phyloP scores from a whole-genome alignment of 148 eudicot species.

The Persicaria tinctoria region DNA sequence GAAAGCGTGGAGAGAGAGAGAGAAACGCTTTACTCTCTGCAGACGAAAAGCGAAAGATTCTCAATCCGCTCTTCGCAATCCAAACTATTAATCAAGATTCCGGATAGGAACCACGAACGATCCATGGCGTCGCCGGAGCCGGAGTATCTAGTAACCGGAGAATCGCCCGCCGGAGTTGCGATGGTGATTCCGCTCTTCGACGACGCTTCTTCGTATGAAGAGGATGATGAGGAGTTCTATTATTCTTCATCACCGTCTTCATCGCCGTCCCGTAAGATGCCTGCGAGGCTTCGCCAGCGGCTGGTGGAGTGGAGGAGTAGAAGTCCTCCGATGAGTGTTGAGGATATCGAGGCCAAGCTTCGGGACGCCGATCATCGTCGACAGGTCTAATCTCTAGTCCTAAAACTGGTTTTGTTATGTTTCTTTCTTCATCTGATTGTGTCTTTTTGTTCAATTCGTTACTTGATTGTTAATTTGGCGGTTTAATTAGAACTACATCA shows the following conservation, averaged over 20 bases:
- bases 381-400: background rate
- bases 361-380: conserved; percentile 16
- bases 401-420: background rate
- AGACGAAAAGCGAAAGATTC: conserved; percentile 15
- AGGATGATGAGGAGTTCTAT: conserved; percentile 5
- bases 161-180: conserved; percentile 8
- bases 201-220: background rate
- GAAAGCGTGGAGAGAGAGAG: conserved; percentile 6
- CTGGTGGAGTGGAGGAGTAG: conserved; percentile 9
- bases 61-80: background rate
- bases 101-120: background rate
- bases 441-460: background rate
- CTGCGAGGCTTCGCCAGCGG: conserved; percentile 6
- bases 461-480: conserved; percentile 7
- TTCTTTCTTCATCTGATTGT: background rate
- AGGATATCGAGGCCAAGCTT: conserved; percentile 10
- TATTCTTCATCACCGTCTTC: background rate
- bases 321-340: conserved; percentile 9
- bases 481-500: background rate
- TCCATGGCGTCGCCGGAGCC: conserved; percentile 13
- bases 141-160: background rate
- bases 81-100: background rate
- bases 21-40: conserved; percentile 13
- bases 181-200: conserved; percentile 13
- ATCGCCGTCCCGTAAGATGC: conserved; percentile 12